phyloP scores from a whole-genome alignment of 2,329 filamentous ascomycete genomes.

The Arachnomyces sp. region DNA sequence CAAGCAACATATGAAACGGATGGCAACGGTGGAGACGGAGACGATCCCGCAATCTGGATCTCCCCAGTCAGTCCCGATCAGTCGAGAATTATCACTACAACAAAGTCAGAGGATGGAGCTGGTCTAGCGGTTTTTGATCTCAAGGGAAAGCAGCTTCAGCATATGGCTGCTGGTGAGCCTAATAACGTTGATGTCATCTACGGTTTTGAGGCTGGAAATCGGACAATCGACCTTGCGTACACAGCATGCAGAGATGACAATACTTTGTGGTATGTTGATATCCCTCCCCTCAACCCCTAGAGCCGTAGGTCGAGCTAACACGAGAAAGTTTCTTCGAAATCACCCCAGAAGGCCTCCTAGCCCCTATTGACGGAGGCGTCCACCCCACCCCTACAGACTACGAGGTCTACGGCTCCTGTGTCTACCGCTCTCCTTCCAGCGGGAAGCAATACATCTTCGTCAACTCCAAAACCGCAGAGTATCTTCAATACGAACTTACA shows the following conservation, averaged over 20 bases:
- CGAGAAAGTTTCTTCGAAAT: constrained; percentile 42
- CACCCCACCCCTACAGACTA: constrained; percentile 41
- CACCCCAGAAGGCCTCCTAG: constrained; percentile 37
- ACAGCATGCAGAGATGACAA: constrained; percentile 46
- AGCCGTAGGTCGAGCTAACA: no score
- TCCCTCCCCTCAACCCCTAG: neutral
- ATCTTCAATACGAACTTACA: constrained; percentile 46
- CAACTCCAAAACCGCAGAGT: constrained; percentile 47
- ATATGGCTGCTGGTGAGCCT: constrained; percentile 38
- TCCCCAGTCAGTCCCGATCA: constrained; percentile 32
- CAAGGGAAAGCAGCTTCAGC: constrained; percentile 40
- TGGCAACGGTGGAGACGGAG: constrained; percentile 37
- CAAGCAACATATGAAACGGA: constrained; percentile 38
- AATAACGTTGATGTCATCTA: constrained; percentile 51
- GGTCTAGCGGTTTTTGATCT: constrained; percentile 45
- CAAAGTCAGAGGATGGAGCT: constrained; percentile 42
- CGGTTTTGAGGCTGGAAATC: constrained; percentile 36
- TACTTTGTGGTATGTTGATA: constrained; percentile 44
- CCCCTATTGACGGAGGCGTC: constrained; percentile 36
- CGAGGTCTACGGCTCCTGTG: constrained; percentile 46
- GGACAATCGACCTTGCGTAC: constrained; percentile 41
- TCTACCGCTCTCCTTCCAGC: constrained; percentile 41
- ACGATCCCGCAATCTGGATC: constrained; percentile 45
- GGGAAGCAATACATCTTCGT: constrained; percentile 48
- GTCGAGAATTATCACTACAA: constrained; percentile 46